These are phyloP conservation scores for Penicillium herquei DNA, from an alignment of 495 filamentous ascomycete species.

Conservation along the genomic window DNA sequence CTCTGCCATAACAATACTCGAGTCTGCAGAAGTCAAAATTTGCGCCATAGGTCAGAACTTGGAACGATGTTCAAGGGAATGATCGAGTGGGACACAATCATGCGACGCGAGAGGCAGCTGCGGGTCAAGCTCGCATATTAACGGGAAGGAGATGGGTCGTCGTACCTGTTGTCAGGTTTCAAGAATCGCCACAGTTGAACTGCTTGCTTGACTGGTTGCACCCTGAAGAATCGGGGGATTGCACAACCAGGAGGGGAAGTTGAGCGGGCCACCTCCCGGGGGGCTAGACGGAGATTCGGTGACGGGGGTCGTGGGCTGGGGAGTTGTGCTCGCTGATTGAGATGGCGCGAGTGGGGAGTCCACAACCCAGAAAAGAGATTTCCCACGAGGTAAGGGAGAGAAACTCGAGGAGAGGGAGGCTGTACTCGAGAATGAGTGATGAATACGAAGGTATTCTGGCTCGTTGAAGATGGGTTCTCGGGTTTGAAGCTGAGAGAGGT, in stretches of 20 bases:
- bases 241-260: constrained; percentile 34
- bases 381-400: constrained; percentile 21
- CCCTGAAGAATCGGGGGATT: constrained; percentile 34
- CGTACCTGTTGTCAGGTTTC: constrained; percentile 54
- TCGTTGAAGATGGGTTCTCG: constrained; percentile 29
- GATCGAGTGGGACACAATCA: constrained; percentile 6
- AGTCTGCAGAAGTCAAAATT: constrained; percentile 42
- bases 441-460: constrained; percentile 15
- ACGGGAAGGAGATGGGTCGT: constrained; percentile 14
- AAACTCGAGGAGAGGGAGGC: constrained; percentile 18
- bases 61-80: constrained; percentile 20
- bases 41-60: constrained; percentile 37
- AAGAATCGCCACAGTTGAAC: constrained; percentile 50
- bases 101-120: constrained; percentile 16
- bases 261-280: constrained; percentile 22
- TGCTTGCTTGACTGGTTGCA: constrained; percentile 42
- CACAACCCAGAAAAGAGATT: constrained; percentile 23
- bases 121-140: constrained; percentile 21
- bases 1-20: constrained; percentile 80
- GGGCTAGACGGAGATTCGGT: constrained; percentile 19
- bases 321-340: constrained; percentile 18
- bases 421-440: constrained; percentile 23
- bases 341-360: constrained; percentile 19
- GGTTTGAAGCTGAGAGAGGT: constrained; percentile 39
- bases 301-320: constrained; percentile 6